These are phyloP conservation scores for Fusarium stilboides DNA, from an alignment of 2,329 filamentous ascomycete genomes.

Conservation along the genomic window DNA sequence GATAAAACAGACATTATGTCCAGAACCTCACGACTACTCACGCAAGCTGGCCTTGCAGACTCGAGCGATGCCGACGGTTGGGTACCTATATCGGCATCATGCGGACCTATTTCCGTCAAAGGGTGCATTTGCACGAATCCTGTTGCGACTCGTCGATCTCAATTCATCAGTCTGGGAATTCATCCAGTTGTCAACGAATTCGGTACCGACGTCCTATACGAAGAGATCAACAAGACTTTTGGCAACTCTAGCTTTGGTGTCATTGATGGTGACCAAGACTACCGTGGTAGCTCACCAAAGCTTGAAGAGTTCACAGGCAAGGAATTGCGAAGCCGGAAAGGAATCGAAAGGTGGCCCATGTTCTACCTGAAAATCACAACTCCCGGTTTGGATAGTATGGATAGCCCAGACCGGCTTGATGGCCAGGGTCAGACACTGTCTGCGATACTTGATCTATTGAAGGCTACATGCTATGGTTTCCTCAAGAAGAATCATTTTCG, in stretches of 20 bases:
- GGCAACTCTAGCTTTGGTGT: constrained; percentile 81
- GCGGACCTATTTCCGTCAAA: constrained; percentile 72
- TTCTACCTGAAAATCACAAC: constrained; percentile 81
- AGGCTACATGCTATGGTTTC: constrained; percentile 80
- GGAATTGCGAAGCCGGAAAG: constrained; percentile 68
- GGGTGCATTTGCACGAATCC: constrained; percentile 82
- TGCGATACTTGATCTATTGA: constrained; percentile 71
- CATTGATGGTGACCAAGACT: constrained; percentile 63
- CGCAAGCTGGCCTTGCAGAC: constrained; percentile 76
- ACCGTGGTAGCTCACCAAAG: constrained; percentile 54
- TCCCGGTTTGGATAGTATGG: constrained; percentile 52
- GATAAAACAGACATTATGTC: constrained; percentile 39
- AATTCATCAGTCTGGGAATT: constrained; percentile 87
- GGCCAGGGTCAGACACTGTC: constrained; percentile 66
- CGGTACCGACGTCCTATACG: constrained; percentile 77
- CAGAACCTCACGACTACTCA: constrained; percentile 67
- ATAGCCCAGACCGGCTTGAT: constrained; percentile 59
- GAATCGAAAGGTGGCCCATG: constrained; percentile 88
- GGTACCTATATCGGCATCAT: constrained; percentile 79
- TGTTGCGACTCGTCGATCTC: constrained; percentile 77
- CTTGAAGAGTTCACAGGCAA: constrained; percentile 64
- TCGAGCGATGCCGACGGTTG: constrained; percentile 70
- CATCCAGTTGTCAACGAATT: constrained; percentile 71
- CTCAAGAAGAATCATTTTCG: constrained; percentile 80
- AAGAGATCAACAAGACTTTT: constrained; percentile 85